Evolutionary conservation across 495 filamentous ascomycete species (phyloP).

Genomic region (Penicillium daleae): DNA sequence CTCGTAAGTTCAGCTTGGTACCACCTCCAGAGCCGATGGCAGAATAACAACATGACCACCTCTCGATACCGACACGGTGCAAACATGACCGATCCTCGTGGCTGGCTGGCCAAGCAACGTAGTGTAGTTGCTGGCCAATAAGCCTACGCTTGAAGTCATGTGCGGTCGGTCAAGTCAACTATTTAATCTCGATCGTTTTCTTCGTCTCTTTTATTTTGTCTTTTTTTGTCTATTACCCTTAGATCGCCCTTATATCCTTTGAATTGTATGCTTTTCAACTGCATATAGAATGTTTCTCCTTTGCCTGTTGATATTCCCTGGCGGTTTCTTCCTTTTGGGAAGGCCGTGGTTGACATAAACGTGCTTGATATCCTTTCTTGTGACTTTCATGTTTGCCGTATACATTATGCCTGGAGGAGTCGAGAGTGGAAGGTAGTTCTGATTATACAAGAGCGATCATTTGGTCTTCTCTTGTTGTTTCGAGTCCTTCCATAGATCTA

Average conservation of each 20-base stretch:
- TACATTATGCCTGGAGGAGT: neutral
- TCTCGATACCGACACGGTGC: constrained; percentile 52
- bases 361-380: constrained; percentile 6
- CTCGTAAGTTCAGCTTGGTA: constrained; percentile 93
- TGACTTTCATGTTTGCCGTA: neutral
- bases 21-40: constrained; percentile 79
- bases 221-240: constrained; percentile 15
- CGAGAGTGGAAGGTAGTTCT: neutral
- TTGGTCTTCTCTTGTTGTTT: neutral
- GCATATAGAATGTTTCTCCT: constrained; percentile 18
- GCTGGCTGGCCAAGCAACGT: constrained; percentile 91
- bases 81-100: constrained; percentile 76
- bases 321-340: neutral
- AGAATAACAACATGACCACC: constrained; percentile 81
- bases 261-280: constrained; percentile 9
- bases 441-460: neutral
- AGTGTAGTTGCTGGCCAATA: constrained; percentile 62
- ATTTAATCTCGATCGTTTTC: too few species aligned
- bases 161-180: neutral
- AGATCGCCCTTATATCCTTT: constrained; percentile 15
- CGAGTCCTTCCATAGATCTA: neutral
- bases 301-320: constrained; percentile 14
- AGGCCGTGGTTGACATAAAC: neutral
- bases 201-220: neutral
- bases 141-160: neutral